phyloP scores from a whole-genome alignment of 176 grass and related monocot species.

The Echinochloa phyllopogon region DNA sequence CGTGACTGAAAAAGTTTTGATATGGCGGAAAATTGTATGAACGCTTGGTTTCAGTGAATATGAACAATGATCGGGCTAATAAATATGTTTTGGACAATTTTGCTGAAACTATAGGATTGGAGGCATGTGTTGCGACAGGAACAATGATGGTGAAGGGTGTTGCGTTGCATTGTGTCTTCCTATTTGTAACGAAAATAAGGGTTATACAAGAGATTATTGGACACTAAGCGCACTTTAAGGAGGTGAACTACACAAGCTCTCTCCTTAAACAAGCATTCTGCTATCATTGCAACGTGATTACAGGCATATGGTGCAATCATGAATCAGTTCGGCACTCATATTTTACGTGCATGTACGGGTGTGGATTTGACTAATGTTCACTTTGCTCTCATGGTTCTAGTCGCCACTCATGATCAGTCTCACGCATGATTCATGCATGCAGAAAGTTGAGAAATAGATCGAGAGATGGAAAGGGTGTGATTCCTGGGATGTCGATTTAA shows the following conservation, averaged over 20 bases:
- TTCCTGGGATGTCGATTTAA: neutral
- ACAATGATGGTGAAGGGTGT: neutral
- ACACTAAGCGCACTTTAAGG: neutral
- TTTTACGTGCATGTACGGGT: slow-evolving; percentile 31
- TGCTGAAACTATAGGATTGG: neutral
- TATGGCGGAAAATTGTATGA: too few species aligned
- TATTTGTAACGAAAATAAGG: too few species aligned
- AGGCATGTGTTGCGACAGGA: neutral
- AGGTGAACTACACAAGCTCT: neutral
- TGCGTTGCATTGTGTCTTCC: too few species aligned
- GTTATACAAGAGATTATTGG: neutral
- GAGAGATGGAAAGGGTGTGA: too few species aligned
- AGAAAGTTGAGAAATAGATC: slow-evolving; percentile 18
- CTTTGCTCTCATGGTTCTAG: slow-evolving; percentile 18
- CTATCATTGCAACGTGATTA: neutral
- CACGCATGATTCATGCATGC: slow-evolving; percentile 23
- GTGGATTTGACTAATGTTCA: slow-evolving; percentile 21
- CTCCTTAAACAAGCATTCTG: neutral
- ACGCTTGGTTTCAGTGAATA: too few species aligned
- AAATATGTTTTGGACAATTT: neutral
- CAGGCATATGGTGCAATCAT: slow-evolving; percentile 26
- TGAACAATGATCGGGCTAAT: too few species aligned
- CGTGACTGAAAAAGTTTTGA: too few species aligned
- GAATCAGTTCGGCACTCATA: slow-evolving; percentile 3
- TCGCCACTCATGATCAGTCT: slow-evolving; percentile 1